Conservation (phyloP, 306 rosid species). For the Glycine soja region DNA sequence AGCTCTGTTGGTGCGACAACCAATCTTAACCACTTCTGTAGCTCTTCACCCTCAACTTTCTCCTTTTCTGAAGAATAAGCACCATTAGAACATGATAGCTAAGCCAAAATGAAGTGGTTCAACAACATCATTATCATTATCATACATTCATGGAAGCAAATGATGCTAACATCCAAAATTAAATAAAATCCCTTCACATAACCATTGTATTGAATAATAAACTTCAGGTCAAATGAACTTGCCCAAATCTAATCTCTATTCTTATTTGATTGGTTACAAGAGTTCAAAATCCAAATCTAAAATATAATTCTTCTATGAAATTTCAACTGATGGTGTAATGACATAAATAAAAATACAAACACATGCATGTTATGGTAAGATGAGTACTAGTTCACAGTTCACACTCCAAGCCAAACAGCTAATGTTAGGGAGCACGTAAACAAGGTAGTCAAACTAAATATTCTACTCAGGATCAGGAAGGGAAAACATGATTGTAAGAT, state of each 20-base stretch:
- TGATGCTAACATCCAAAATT: conserved; percentile 13
- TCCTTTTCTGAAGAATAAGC: conserved; percentile 75
- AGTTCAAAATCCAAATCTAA: too few relatives aligned
- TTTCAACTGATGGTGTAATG: conserved; percentile 10
- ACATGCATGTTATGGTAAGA: neutral
- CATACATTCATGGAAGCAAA: neutral
- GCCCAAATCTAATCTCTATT: too few relatives aligned
- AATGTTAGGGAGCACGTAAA: neutral
- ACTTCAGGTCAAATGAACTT: too few relatives aligned
- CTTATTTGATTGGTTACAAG: too few relatives aligned
- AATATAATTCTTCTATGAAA: neutral
- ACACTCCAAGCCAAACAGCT: conserved; percentile 10
- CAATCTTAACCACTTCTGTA: conserved; percentile 80
- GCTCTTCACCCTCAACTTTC: conserved; percentile 93
- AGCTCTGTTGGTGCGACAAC: conserved; percentile 92
- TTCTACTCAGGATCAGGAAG: too few relatives aligned
- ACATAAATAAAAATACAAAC: neutral
- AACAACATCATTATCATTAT: conserved; percentile 17
- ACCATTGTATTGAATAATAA: too few relatives aligned
- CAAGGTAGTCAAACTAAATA: too few relatives aligned
- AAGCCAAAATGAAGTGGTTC: conserved; percentile 23
- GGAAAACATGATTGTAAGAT: too few relatives aligned
- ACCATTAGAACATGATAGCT: conserved; percentile 43
- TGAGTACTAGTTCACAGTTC: neutral
- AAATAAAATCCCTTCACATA: neutral